A percentile compares a stretch with the other conserved stretches of the same genome.
phyloP scores from a whole-genome alignment of 2,329 filamentous ascomycete genomes.

The Cercospora nicotianae region DNA sequence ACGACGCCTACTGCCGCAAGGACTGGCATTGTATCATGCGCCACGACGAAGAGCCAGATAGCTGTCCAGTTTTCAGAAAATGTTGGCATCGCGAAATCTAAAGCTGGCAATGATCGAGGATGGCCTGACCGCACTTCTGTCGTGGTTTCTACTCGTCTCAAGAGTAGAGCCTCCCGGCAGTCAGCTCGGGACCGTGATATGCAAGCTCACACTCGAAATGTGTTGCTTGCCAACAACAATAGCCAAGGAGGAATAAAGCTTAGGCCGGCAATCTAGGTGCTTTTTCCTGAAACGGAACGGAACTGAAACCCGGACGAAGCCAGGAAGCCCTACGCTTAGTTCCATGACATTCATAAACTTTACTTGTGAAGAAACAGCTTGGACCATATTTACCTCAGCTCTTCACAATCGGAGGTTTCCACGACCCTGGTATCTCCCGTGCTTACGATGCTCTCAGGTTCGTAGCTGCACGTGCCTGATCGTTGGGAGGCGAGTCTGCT shows the following conservation, averaged over 20 bases:
- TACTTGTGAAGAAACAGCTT: not conserved
- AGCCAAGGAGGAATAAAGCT: not conserved
- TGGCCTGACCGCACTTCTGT: not conserved
- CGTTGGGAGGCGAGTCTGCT: no score
- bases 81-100: not conserved
- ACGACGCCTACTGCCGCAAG: not conserved
- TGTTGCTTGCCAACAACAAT: not conserved
- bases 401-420: not conserved
- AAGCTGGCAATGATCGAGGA: not conserved
- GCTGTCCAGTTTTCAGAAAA: not conserved
- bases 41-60: not conserved
- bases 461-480: no score
- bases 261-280: not conserved
- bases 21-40: not conserved
- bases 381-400: not conserved
- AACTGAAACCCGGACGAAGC: not conserved
- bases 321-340: not conserved
- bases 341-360: not conserved
- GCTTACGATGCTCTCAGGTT: not conserved
- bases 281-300: not conserved
- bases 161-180: not conserved
- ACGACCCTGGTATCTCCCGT: not conserved
- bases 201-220: not conserved
- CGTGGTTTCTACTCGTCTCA: rapidly evolving
- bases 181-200: not conserved